These are phyloP conservation scores for Elongisporangium senticosum DNA, from an alignment of 352 stramenopile species.

Conservation along the genomic window DNA sequence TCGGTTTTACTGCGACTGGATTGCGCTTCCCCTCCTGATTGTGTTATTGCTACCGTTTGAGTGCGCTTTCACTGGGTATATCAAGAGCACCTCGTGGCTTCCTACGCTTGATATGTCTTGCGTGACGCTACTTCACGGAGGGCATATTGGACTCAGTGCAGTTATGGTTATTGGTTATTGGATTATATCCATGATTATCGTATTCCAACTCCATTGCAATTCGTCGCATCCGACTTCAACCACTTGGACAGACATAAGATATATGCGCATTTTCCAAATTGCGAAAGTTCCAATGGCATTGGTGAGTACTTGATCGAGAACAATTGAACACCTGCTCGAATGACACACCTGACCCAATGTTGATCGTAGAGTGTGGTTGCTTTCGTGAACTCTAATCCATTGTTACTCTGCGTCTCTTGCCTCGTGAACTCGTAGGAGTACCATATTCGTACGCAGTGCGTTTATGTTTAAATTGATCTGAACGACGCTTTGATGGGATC, in stretches of 20 bases:
- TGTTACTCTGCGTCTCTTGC: conserved; percentile 24
- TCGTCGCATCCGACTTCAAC: conserved; percentile 36
- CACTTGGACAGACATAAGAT: conserved; percentile 56
- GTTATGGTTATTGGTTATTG: conserved; percentile 22
- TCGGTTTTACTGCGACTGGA: conserved; percentile 52
- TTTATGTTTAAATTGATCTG: conserved; percentile 1
- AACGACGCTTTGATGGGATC: not conserved
- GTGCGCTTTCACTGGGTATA: conserved; percentile 46
- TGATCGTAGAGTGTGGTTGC: conserved; percentile 24
- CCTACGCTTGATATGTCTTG: conserved; percentile 23
- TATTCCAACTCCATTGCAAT: conserved; percentile 62
- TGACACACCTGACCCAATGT: not conserved
- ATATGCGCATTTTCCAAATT: conserved; percentile 25
- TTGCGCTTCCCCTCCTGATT: conserved; percentile 39
- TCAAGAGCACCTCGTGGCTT: conserved; percentile 11
- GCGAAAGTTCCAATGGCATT: conserved; percentile 44
- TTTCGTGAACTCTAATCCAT: conserved; percentile 32
- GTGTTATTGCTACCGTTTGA: conserved; percentile 46
- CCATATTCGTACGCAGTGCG: not conserved
- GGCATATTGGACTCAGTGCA: conserved; percentile 20
- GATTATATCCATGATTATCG: conserved; percentile 21
- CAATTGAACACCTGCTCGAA: not conserved
- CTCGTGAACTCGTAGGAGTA: conserved; percentile 21
- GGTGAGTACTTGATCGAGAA: conserved; percentile 13
- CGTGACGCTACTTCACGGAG: conserved; percentile 30